These are phyloP conservation scores for Xylaria sp. DNA, from an alignment of 2,329 filamentous ascomycete genomes.

Conservation along the genomic window DNA sequence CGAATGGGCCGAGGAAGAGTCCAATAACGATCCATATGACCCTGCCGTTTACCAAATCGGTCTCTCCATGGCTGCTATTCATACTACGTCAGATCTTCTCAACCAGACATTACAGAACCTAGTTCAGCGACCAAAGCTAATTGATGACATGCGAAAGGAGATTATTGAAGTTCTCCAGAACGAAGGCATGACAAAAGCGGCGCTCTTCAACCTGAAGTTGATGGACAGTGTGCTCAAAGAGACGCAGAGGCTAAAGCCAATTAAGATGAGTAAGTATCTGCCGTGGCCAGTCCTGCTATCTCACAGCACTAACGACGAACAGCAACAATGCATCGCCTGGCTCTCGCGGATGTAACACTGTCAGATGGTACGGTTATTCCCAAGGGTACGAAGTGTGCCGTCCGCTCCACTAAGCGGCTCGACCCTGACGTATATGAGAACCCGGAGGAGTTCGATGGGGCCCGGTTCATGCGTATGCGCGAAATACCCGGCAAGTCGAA, in stretches of 20 bases:
- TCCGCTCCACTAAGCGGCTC: conserved; percentile 39
- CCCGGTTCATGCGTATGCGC: conserved; percentile 41
- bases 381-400: conserved; percentile 38
- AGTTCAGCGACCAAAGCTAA: conserved; percentile 52
- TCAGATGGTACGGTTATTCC: conserved; percentile 39
- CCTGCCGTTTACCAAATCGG: conserved; percentile 45
- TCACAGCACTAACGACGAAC: conserved; percentile 2
- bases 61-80: conserved; percentile 50
- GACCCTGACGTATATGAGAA: conserved; percentile 39
- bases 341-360: conserved; percentile 32
- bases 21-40: conserved; percentile 46
- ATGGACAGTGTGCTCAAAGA: conserved; percentile 54
- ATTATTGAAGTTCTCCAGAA: conserved; percentile 44
- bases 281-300: neutral
- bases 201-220: conserved; percentile 46
- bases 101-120: conserved; percentile 55
- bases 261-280: conserved; percentile 39
- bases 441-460: conserved; percentile 38
- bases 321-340: conserved; percentile 41
- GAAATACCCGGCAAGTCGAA: conserved; percentile 29
- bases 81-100: conserved; percentile 51
- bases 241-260: conserved; percentile 46
- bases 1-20: conserved; percentile 52
- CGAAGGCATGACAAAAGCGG: conserved; percentile 39
- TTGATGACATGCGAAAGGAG: conserved; percentile 56